These are phyloP conservation scores for Serendipita sp. DNA, from an alignment of 768 basidiomycete species.

Conservation along the genomic window DNA sequence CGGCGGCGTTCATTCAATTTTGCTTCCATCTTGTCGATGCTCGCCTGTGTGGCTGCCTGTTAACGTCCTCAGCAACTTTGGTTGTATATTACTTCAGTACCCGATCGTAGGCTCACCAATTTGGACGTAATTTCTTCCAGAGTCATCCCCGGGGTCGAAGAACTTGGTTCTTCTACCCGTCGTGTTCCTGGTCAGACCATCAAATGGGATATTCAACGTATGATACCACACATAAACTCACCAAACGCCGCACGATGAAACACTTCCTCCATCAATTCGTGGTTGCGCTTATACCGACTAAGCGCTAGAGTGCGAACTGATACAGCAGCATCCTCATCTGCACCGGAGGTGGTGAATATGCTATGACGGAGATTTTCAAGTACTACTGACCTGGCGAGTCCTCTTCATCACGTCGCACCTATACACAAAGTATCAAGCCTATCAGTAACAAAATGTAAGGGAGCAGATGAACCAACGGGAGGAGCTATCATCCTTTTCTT, in stretches of 20 bases:
- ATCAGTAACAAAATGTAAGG: neutral
- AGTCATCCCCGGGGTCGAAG: neutral
- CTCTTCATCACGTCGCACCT: neutral
- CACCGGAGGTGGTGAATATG: neutral
- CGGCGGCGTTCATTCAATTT: neutral
- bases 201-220: neutral
- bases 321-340: conserved; percentile 17
- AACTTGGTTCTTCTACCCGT: neutral
- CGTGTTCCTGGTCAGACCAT: neutral
- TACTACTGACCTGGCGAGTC: neutral
- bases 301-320: conserved; percentile 57
- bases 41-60: neutral
- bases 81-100: neutral
- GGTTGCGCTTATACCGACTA: conserved; percentile 60
- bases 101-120: neutral
- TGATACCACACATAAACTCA: conserved; percentile 4
- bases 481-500: neutral
- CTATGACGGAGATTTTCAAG: neutral
- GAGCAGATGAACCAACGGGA: neutral
- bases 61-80: neutral
- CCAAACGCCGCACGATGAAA: conserved; percentile 61
- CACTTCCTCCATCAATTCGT: conserved; percentile 72
- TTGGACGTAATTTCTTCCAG: neutral
- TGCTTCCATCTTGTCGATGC: neutral
- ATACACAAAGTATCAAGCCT: neutral